These are phyloP conservation scores for Coemansia sp. DNA, from an alignment of 192 early-diverging fungal genomes.

Conservation along the genomic window DNA sequence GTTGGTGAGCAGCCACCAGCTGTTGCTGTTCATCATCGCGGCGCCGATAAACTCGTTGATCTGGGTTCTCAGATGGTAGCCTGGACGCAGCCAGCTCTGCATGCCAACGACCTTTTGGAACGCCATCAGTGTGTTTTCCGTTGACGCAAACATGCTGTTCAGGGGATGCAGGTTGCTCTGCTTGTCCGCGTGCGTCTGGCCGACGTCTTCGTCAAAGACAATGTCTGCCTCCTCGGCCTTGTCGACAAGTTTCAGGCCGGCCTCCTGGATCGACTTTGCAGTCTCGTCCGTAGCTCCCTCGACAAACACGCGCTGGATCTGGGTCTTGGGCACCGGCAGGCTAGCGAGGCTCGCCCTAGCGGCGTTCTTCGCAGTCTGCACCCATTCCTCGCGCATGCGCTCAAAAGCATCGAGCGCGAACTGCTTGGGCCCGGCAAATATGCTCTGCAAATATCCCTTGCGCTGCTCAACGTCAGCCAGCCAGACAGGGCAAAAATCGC, in stretches of 20 bases:
- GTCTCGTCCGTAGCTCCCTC: conserved; percentile 7
- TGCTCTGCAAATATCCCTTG: conserved; percentile 57
- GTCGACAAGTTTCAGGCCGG: conserved; percentile 16
- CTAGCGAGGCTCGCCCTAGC: conserved; percentile 7
- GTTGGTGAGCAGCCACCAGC: conserved; percentile 45
- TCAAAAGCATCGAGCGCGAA: conserved; percentile 33
- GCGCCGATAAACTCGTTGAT: conserved; percentile 46
- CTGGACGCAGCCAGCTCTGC: conserved; percentile 36
- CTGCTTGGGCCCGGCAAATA: conserved; percentile 39
- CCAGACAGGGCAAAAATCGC: conserved; percentile 61
- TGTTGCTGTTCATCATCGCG: conserved; percentile 34
- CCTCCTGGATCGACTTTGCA: conserved; percentile 11
- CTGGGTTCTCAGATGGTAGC: conserved; percentile 42
- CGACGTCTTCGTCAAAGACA: conserved; percentile 32
- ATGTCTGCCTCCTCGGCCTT: conserved; percentile 28
- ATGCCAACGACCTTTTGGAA: conserved; percentile 37
- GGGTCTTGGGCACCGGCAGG: conserved; percentile 5
- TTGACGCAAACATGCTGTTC: conserved; percentile 27
- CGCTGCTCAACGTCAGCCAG: conserved; percentile 51
- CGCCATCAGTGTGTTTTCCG: conserved; percentile 22
- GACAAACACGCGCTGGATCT: conserved; percentile 27
- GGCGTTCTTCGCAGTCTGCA: conserved; percentile 18
- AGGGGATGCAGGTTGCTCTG: conserved; percentile 34
- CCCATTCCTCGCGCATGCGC: conserved; percentile 19
- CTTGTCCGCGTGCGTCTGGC: conserved; percentile 7